Percentiles rank a stretch among this genome's conserved stretches.
These are phyloP conservation scores for Aspergillus pseudoglaucus DNA, from an alignment of 2,329 filamentous ascomycete species.

Conservation along the genomic window DNA sequence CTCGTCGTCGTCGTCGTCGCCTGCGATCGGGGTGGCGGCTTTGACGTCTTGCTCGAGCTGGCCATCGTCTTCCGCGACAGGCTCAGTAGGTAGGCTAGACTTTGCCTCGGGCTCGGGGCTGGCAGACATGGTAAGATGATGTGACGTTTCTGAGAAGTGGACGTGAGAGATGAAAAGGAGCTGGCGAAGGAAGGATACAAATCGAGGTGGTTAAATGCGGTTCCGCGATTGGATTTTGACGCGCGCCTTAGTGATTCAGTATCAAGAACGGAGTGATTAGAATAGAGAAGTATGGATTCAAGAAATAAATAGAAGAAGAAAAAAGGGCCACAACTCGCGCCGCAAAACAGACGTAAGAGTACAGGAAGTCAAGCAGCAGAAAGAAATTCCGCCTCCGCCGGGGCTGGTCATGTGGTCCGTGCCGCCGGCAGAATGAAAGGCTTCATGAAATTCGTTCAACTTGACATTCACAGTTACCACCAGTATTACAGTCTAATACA, in stretches of 20 bases:
- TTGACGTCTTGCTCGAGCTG: constrained; percentile 18
- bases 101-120: constrained; percentile 26
- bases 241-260: too few relatives aligned
- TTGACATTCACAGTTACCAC: background rate
- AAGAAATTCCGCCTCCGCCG: constrained; percentile 15
- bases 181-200: constrained; percentile 8
- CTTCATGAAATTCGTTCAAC: background rate
- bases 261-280: too few relatives aligned
- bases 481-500: constrained; percentile 3
- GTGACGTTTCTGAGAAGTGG: background rate
- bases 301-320: background rate
- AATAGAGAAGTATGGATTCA: background rate
- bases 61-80: constrained; percentile 6
- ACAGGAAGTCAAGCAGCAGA: constrained; percentile 1
- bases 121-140: constrained; percentile 28
- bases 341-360: background rate
- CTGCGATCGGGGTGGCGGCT: constrained; percentile 21
- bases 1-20: constrained; percentile 12
- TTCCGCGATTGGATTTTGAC: background rate
- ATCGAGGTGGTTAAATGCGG: background rate
- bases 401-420: constrained; percentile 1
- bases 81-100: constrained; percentile 15
- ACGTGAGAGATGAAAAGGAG: constrained; percentile 1
- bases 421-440: constrained; percentile 12
- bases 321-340: background rate